Base-by-base conservation (phyloP, 2,329 filamentous ascomycete species). In the Pseudophaeomoniella oleicola region DNA sequence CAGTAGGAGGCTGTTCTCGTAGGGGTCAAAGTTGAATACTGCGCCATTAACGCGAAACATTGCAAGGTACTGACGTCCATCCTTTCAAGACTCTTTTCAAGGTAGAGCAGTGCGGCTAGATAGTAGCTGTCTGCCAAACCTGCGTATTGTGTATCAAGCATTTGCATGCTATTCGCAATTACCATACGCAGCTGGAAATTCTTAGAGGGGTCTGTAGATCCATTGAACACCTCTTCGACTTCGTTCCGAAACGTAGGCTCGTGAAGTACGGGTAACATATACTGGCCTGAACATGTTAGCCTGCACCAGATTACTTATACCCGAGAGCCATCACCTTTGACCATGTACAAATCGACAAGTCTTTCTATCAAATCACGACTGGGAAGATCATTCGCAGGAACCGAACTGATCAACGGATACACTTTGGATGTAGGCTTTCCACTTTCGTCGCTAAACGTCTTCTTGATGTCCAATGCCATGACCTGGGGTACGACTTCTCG, bases 61-160 rank as follows among this genome's bases (percentile, higher is more conserved):
- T 96, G 90, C 12, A 96, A 63, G 0, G 90, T 92, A 49, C 79
- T 83, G 18, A 94, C 60, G 54, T 96, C 84, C 66, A 93, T 94
- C n/a, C 80, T 77, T 37, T 78, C 77, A 37, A 96, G 71, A 9
- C 92, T 78, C 2, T 76, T 75, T 55, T 94, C 83, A 42, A 96
- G 76, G 48, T 78, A 78, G 42, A 79, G 76, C 62, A 96, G 77
- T 4, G 88, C 88, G 16, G 87, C 82, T 15, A 94, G 69, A 51
- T 94, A 96, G 60, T 93, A 96, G 53, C 85, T 87, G 58, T 96
- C 88, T 18, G 90, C 88, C 17, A 96, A 65, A 16, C 87, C 87
- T n/a, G 87, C 86, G 56, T 90, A 96, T 45, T 83, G 78, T 0
- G 79, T 74, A 52, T 87, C 84, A 50, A 94, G 69, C 57, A 92